Evolutionary conservation across 2,329 filamentous ascomycete genomes (phyloP), one percentile per base, ranked within the genome.

Genomic region (Emergomyces africanus): DNA sequence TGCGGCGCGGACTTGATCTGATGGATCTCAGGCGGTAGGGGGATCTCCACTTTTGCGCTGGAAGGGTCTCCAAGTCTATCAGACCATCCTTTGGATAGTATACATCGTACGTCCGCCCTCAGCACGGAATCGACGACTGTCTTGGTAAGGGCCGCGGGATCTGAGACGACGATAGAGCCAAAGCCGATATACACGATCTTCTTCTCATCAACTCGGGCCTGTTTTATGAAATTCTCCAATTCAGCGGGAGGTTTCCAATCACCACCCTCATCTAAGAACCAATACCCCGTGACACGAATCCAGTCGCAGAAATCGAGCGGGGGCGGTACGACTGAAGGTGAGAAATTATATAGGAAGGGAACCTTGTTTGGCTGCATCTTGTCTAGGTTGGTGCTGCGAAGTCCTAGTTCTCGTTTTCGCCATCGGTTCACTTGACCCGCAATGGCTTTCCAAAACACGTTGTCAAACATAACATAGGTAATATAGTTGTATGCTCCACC

Each of bases 341-440:
- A 95, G 72, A 96, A 97, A 74, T 96, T 97, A 78, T 99, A 99
- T 51, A 99, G 74, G 73, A 99, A 99, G 0, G 94, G 94, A n/a
- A 96, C 90, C 71, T 95, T 95, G 77, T 96, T 96, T 1, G 89
- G 86, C 74, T 96, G 90, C 83, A 99, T 84, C 75, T 91, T 95
- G 70, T 94, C 88, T 49, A 96, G 77, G 60, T 78, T 89, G 1
- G 94, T 99, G 63, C 85, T 86, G 57, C 86, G 88, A 33, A 99
- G 77, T 0, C 84, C 83, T 5, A 99, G 80, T 28, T 86, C 82
- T 64, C 85, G 87, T 71, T 89, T 90, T 63, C 94, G 84, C 94
- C 94, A 99, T 58, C 84, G 81, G 72, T 99, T 99, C 69, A 99
- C 83, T 71, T 97, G 94, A 12, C 87, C 83, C 0, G 91, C 86